phyloP scores from a whole-genome alignment of 352 stramenopile genomes.

The Albugo candida region DNA sequence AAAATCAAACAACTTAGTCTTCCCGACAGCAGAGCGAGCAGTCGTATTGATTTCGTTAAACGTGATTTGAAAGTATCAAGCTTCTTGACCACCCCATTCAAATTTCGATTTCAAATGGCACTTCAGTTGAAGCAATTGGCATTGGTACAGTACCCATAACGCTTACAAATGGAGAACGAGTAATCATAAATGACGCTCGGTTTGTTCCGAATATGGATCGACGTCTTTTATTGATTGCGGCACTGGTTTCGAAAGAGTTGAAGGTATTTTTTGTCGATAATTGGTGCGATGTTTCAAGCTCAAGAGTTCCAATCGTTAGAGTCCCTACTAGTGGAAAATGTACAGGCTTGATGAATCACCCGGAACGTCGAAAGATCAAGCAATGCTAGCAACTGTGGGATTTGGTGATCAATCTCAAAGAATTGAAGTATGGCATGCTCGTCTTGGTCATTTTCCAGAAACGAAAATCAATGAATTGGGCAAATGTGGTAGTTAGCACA shows the following conservation, averaged over 20 bases:
- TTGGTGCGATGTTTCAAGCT: no score
- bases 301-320: neutral
- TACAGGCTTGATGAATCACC: neutral
- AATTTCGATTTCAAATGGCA: no score
- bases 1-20: no score
- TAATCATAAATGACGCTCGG: neutral
- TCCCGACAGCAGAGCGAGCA: slow-evolving; percentile 1
- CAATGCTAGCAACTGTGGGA: neutral
- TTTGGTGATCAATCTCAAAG: neutral
- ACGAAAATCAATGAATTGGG: neutral
- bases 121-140: no score
- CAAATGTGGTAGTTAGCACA: neutral
- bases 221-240: neutral
- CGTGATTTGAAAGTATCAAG: slow-evolving; percentile 1
- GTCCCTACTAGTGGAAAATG: slow-evolving; percentile 1
- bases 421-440: slow-evolving; percentile 5
- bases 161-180: neutral
- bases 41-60: slow-evolving; percentile 2
- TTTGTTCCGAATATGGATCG: neutral
- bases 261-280: neutral
- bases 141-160: neutral
- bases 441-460: neutral
- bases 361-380: neutral
- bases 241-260: neutral
- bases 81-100: no score